These are phyloP conservation scores for Vitis labrusca DNA, from an alignment of 164 flowering plant genomes.

Conservation along the genomic window DNA sequence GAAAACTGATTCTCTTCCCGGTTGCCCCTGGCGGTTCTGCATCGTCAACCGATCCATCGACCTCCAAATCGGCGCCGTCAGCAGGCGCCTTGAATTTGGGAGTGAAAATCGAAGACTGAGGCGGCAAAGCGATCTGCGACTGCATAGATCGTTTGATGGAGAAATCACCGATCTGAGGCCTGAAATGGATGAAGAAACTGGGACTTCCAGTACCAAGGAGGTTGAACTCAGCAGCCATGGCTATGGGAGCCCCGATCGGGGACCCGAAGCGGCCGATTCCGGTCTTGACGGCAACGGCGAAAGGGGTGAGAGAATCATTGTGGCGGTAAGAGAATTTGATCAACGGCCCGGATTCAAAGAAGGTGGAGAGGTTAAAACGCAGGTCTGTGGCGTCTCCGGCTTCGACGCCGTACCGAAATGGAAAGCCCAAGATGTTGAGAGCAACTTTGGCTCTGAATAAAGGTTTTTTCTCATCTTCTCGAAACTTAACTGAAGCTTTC, in stretches of 20 bases:
- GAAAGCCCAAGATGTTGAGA: constrained; percentile 20
- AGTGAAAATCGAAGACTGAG: constrained; percentile 2
- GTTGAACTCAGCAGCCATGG: constrained; percentile 18
- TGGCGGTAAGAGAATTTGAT: constrained; percentile 31
- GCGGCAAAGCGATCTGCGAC: not conserved
- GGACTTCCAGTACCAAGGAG: constrained; percentile 22
- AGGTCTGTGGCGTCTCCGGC: constrained; percentile 39
- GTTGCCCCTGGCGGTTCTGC: not conserved
- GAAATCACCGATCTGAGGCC: constrained; percentile 37
- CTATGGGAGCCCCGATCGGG: constrained; percentile 5
- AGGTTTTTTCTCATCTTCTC: constrained; percentile 32
- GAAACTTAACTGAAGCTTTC: constrained; percentile 40
- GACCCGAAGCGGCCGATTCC: constrained; percentile 3
- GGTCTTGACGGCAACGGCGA: constrained; percentile 6
- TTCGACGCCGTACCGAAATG: constrained; percentile 27
- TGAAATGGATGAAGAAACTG: constrained; percentile 31
- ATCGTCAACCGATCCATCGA: not conserved
- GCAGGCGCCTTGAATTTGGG: constrained; percentile 1
- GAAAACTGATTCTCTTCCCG: constrained; percentile 4
- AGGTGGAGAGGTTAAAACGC: constrained; percentile 24
- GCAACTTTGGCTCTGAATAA: constrained; percentile 36
- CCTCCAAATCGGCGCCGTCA: not conserved
- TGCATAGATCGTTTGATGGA: constrained; percentile 13
- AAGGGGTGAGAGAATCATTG: constrained; percentile 17
- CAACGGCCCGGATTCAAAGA: constrained; percentile 34